phyloP scores from a whole-genome alignment of 441 rosid species.

The Populus hybrid region DNA sequence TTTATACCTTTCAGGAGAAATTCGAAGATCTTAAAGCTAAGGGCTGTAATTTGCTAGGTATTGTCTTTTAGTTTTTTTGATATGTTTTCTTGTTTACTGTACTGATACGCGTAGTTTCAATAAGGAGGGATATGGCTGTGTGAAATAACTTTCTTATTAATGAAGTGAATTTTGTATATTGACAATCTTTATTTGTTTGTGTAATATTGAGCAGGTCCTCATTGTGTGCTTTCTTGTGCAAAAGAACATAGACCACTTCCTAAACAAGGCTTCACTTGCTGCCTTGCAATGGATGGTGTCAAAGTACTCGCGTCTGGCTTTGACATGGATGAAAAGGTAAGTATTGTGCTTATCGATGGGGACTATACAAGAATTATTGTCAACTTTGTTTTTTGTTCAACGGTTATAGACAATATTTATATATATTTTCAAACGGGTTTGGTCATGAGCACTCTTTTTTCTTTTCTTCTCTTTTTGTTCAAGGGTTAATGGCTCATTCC shows the following conservation, averaged over 20 bases:
- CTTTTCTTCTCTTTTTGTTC: neutral
- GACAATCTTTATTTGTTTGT: conserved; percentile 3
- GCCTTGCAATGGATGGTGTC: conserved; percentile 96
- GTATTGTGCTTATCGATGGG: neutral
- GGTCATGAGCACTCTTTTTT: neutral
- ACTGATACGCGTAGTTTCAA: neutral
- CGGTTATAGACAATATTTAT: too few relatives aligned
- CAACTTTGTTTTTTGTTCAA: neutral
- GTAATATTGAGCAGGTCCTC: conserved; percentile 63
- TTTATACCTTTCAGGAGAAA: conserved; percentile 65
- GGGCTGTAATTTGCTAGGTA: conserved; percentile 88
- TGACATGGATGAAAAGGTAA: conserved; percentile 80
- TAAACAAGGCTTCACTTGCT: conserved; percentile 77
- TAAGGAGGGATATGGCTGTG: neutral
- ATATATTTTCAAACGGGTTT: neutral
- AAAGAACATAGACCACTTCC: conserved; percentile 78
- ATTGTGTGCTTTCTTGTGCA: conserved; percentile 88
- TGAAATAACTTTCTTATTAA: neutral
- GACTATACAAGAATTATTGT: neutral
- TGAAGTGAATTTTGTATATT: neutral
- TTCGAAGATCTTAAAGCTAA: conserved; percentile 79
- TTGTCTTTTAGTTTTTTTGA: neutral
- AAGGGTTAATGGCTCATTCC: neutral
- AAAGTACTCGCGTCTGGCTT: conserved; percentile 93
- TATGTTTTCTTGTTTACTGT: neutral